These are phyloP conservation scores for Tolypocladium cylindrosporum DNA, from an alignment of 2,329 filamentous ascomycete genomes.

Conservation along the genomic window DNA sequence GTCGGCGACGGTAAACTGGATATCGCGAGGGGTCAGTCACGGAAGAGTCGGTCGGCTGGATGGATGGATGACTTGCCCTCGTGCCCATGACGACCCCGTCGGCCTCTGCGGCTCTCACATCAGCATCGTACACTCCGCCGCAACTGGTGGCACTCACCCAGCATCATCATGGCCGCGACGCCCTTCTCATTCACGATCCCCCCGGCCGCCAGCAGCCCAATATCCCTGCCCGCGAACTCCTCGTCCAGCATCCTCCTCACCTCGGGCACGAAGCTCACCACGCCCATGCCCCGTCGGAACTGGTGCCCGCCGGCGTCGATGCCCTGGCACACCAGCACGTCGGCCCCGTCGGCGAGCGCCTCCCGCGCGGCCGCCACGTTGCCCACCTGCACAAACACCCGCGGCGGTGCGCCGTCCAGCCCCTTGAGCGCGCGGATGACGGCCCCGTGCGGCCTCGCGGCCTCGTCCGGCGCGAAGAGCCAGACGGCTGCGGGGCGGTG, in stretches of 20 bases:
- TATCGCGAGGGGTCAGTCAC: background rate
- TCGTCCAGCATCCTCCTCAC: constrained; percentile 34
- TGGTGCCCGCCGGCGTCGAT: constrained; percentile 57
- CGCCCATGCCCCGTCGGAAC: constrained; percentile 39
- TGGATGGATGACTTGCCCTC: constrained; percentile 15
- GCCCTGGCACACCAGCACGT: constrained; percentile 54
- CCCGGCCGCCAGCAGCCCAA: constrained; percentile 45
- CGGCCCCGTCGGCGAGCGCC: constrained; percentile 36
- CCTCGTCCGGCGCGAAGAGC: constrained; percentile 50
- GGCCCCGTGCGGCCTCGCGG: constrained; percentile 21
- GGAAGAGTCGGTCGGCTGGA: background rate
- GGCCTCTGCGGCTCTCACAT: constrained; percentile 21
- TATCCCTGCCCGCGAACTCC: constrained; percentile 21
- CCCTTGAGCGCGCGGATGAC: constrained; percentile 25
- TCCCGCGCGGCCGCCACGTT: constrained; percentile 44
- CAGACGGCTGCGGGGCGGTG: constrained; percentile 51
- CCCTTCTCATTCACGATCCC: constrained; percentile 48
- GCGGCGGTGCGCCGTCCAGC: constrained; percentile 18
- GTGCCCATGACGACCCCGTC: constrained; percentile 35
- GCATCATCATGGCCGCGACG: constrained; percentile 41
- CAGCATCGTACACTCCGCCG: background rate
- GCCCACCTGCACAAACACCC: constrained; percentile 52
- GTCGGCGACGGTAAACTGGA: constrained; percentile 30
- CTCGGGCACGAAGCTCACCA: constrained; percentile 49
- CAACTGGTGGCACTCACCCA: constrained; percentile 29